These are phyloP conservation scores for Penicillium griseofulvum DNA, from an alignment of 2,329 filamentous ascomycete species.

Conservation along the genomic window DNA sequence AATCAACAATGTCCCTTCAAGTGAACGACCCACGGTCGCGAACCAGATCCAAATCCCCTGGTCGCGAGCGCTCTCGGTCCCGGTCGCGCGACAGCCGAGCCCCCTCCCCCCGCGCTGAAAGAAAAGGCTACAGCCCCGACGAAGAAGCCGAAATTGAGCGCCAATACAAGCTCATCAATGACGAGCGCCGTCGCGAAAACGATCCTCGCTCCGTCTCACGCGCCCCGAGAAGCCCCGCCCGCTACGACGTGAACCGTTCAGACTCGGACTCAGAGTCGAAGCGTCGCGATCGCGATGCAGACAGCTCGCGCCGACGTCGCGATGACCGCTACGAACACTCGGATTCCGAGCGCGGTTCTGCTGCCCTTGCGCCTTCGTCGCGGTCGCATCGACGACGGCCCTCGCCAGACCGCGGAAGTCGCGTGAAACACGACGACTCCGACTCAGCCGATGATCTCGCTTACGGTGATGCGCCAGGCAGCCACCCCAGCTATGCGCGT, in stretches of 20 bases:
- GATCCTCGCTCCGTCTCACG: conserved; percentile 5
- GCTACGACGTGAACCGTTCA: conserved; percentile 22
- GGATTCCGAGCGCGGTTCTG: conserved; percentile 19
- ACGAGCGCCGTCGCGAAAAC: conserved; percentile 9
- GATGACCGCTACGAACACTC: conserved; percentile 31
- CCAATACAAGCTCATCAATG: conserved; percentile 20
- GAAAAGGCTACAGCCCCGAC: conserved; percentile 14
- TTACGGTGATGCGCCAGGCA: conserved; percentile 34
- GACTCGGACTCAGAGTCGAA: conserved; percentile 22
- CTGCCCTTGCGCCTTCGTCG: not conserved
- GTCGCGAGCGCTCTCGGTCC: conserved; percentile 44
- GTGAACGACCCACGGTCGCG: conserved; percentile 44
- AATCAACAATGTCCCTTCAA: conserved; percentile 35
- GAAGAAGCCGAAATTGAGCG: conserved; percentile 24
- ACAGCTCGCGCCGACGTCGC: conserved; percentile 10
- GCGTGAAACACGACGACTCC: conserved; percentile 22
- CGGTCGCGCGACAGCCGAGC: conserved; percentile 43
- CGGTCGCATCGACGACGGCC: conserved; percentile 23
- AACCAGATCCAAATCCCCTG: conserved; percentile 47
- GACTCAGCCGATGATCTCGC: conserved; percentile 38
- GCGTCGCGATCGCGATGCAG: conserved; percentile 4
- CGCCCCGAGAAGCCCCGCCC: conserved; percentile 16
- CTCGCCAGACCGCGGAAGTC: conserved; percentile 20
- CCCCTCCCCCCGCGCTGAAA: conserved; percentile 29
- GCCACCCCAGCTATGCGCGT: conserved; percentile 37